Percentiles rank a stretch among this genome's conserved stretches.
Conservation (phyloP, 73 alveolate genomes). For the Symbiodinium natans region DNA sequence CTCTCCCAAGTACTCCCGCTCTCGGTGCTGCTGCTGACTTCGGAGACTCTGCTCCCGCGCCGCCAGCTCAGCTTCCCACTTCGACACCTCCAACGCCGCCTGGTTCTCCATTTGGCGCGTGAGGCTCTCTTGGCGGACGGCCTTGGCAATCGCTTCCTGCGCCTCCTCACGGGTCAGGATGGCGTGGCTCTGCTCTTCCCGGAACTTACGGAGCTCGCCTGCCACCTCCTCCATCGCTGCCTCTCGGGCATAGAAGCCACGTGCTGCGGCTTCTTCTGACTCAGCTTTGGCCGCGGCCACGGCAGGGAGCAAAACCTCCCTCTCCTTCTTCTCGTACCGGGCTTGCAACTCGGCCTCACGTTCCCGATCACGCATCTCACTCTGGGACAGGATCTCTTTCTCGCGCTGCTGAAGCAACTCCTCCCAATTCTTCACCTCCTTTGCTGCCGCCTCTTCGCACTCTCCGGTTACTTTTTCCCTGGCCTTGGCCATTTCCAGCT, state of each 20-base stretch:
- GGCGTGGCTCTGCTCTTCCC: conserved; percentile 4
- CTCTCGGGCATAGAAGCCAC: not conserved
- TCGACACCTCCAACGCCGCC: conserved; percentile 7
- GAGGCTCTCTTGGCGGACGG: conserved; percentile 1
- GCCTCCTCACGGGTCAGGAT: conserved; percentile 35
- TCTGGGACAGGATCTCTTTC: conserved; percentile 18
- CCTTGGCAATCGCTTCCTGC: conserved; percentile 26
- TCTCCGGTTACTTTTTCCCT: not conserved
- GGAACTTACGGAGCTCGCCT: not conserved
- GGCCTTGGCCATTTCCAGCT: not conserved
- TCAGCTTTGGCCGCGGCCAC: conserved; percentile 35
- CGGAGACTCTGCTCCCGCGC: not conserved
- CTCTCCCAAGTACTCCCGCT: not conserved
- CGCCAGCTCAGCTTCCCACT: conserved; percentile 57
- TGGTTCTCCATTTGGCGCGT: not conserved
- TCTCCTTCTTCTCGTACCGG: conserved; percentile 38
- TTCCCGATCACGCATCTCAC: conserved; percentile 13
- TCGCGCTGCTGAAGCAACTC: conserved; percentile 40
- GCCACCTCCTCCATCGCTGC: conserved; percentile 53
- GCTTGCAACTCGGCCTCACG: conserved; percentile 17
- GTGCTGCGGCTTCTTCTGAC: conserved; percentile 26
- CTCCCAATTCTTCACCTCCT: conserved; percentile 74
- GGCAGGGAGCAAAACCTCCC: conserved; percentile 23
- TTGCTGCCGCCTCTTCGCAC: not conserved
- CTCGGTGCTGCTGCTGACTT: not conserved